Conservation (phyloP, 306 rosid species). For the Prunus armeniaca region DNA sequence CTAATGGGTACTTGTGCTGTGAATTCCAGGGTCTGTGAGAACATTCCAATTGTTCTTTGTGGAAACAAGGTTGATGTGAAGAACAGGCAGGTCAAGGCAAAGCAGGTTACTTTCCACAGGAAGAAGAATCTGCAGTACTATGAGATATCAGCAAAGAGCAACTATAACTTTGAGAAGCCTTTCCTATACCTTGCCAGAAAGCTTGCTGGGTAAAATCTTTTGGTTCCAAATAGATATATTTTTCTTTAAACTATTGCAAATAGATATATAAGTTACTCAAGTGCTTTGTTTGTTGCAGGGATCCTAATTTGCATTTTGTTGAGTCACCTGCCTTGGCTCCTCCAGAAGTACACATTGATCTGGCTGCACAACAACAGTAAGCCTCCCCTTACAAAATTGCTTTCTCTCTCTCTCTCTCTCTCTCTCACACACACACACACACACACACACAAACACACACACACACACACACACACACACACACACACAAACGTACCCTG, state of each 20-base stretch:
- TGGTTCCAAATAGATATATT: neutral
- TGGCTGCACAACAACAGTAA: constrained; percentile 64
- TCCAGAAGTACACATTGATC: constrained; percentile 81
- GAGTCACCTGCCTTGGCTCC: constrained; percentile 91
- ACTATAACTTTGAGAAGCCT: constrained; percentile 78
- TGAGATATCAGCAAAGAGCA: constrained; percentile 85
- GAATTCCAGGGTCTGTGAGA: constrained; percentile 70
- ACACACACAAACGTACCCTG: no score
- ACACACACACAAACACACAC: no score
- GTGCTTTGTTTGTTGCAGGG: constrained; percentile 41
- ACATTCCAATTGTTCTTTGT: constrained; percentile 77
- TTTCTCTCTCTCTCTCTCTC: neutral
- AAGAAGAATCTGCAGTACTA: constrained; percentile 80
- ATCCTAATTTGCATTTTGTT: constrained; percentile 73
- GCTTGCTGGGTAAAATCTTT: constrained; percentile 64
- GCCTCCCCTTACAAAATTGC: constrained; percentile 11
- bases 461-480: no score
- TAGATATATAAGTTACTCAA: neutral
- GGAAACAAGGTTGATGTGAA: constrained; percentile 90
- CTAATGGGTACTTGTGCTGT: neutral
- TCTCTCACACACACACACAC: neutral
- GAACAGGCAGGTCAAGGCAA: constrained; percentile 86
- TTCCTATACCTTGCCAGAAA: constrained; percentile 80
- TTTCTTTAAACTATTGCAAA: neutral
- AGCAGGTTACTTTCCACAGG: constrained; percentile 84